These are phyloP conservation scores for Aspergillus coremiiformis DNA, from an alignment of 495 filamentous ascomycete genomes.

Conservation along the genomic window DNA sequence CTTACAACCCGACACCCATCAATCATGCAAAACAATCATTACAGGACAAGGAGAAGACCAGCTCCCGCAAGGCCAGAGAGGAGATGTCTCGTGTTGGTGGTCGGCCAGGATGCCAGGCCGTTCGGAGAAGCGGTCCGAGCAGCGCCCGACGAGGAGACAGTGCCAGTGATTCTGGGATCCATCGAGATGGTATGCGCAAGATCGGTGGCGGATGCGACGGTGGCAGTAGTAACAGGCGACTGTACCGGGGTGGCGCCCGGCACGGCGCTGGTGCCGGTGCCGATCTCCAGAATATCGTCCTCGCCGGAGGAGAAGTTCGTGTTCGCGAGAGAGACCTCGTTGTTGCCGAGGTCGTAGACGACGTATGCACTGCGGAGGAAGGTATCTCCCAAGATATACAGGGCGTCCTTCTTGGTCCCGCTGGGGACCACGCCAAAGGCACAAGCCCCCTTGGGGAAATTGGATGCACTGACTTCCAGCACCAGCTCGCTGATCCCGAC, in stretches of 20 bases:
- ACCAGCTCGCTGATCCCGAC: slow-evolving; percentile 24
- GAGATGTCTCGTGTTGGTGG: slow-evolving; percentile 14
- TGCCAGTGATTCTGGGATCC: neutral
- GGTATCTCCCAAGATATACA: slow-evolving; percentile 72
- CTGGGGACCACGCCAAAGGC: slow-evolving; percentile 62
- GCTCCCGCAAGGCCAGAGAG: slow-evolving; percentile 19
- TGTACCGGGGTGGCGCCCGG: slow-evolving; percentile 58
- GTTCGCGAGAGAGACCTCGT: slow-evolving; percentile 69
- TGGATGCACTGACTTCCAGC: slow-evolving; percentile 1
- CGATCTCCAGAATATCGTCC: slow-evolving; percentile 61
- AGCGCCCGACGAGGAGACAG: neutral
- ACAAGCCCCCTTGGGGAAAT: slow-evolving; percentile 36
- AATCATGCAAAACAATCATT: neutral
- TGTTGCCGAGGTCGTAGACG: slow-evolving; percentile 77
- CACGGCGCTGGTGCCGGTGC: slow-evolving; percentile 50
- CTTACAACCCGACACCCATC: too few relatives aligned
- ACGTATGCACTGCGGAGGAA: slow-evolving; percentile 88
- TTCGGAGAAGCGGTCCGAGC: slow-evolving; percentile 5
- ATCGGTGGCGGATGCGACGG: neutral
- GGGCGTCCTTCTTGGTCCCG: slow-evolving; percentile 27
- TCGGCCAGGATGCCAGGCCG: slow-evolving; percentile 13
- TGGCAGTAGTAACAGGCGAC: neutral
- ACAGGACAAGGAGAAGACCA: slow-evolving; percentile 17
- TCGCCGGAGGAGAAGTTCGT: slow-evolving; percentile 65
- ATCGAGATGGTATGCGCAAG: neutral